Base-by-base conservation (phyloP, 164 flowering plant genomes). In the Protea cynaroides region DNA sequence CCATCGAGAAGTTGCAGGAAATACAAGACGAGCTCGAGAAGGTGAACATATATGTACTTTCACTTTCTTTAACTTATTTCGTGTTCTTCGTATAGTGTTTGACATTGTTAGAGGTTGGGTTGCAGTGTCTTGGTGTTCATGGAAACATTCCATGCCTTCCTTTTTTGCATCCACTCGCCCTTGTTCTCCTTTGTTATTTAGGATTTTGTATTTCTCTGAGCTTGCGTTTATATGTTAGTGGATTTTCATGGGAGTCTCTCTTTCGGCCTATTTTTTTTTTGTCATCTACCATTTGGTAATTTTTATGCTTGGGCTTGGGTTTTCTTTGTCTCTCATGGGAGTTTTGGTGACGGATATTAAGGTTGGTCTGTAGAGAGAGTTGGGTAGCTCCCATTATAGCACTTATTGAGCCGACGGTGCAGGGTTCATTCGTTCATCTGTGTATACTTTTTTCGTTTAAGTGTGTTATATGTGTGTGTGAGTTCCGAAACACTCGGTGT, bases 1-100 rank as follows among this genome's bases (percentile, higher is more conserved):
- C 81, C 49, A 75, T 82, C 62, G 85, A 82, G 72, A 82, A 76
- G 75, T 62, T 82, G 60, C 85, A 82, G 69, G 83, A 82, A 56
- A 53, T 82, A 12, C 85, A 82, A 64, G 83, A 82, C 54, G 80
- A 82, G 61, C 81, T 82, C 53, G 85, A 82, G 49, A 82, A 82
- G 80, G 85, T 76, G 25, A 56, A 38, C 14, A 51, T 54, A 0
- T 12, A 1, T 18, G 19, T 21, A 50, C 9, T 22, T 37, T 8
- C 17, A 2, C 2, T 12, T 10, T 23, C 23, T 36, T 6, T 29
- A 3, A 29, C 34, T 19, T 15, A 9, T 38, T 49, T 43, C 10
- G 7, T 53, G 54, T 8, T 18, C 34, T 17, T 60, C 22, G 34
- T 29, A 2, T 29, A 29, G 34, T 25, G 1, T 46, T 49, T 58